These are phyloP conservation scores for Elaeis guineensis DNA, from an alignment of 176 grass and related monocot genomes.

Conservation along the genomic window DNA sequence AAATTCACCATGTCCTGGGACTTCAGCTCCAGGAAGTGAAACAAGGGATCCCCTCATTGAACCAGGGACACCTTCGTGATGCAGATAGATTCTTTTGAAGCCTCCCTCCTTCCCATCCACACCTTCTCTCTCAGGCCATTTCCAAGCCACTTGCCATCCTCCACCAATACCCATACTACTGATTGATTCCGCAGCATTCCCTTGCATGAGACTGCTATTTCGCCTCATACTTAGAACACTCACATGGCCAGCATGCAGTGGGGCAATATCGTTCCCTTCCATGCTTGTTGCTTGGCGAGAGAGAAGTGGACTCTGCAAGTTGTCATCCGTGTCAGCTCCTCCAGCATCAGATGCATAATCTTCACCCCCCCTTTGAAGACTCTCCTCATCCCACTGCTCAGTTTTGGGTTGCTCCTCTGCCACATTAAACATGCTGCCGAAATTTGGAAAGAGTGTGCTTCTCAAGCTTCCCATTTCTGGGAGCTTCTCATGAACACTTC, in stretches of 20 bases:
- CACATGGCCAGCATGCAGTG: constrained; percentile 21
- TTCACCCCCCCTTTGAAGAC: constrained; percentile 59
- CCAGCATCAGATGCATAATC: constrained; percentile 66
- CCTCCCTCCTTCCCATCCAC: constrained; percentile 70
- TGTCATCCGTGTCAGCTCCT: constrained; percentile 57
- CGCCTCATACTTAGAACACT: constrained; percentile 50
- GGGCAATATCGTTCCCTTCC: constrained; percentile 58
- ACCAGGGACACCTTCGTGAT: constrained; percentile 55
- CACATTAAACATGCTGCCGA: constrained; percentile 89
- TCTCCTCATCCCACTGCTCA: constrained; percentile 91
- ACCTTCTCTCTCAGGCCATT: constrained; percentile 73
- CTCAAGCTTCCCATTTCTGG: constrained; percentile 71
- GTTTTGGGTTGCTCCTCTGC: constrained; percentile 60
- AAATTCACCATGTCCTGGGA: constrained; percentile 36
- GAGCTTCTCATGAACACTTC: constrained; percentile 82
- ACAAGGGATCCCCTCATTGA: constrained; percentile 57
- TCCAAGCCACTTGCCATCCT: constrained; percentile 81
- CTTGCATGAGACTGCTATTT: constrained; percentile 44
- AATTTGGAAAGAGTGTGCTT: constrained; percentile 83
- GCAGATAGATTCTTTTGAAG: constrained; percentile 84
- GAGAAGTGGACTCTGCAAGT: constrained; percentile 65
- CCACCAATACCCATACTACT: constrained; percentile 83
- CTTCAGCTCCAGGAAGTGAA: constrained; percentile 59
- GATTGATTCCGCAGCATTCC: constrained; percentile 39
- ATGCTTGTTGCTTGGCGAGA: constrained; percentile 50